phyloP scores from a whole-genome alignment of 805 yeast genomes.

The Metschnikowia borealis region DNA sequence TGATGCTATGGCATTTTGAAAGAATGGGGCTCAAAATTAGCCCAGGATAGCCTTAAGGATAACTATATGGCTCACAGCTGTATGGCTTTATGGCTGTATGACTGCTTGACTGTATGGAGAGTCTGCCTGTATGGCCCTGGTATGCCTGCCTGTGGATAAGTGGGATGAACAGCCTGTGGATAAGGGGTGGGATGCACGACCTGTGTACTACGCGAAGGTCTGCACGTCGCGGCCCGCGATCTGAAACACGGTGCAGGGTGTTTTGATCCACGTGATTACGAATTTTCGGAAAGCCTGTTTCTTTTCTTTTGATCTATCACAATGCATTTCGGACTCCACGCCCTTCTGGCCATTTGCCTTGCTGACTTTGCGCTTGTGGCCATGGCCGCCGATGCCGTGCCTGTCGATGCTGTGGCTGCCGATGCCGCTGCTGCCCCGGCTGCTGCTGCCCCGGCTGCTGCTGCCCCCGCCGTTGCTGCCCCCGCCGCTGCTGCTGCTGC shows the following conservation, averaged over 20 bases:
- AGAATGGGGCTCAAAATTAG: too few relatives aligned
- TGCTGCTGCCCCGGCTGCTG: slow-evolving; percentile 16
- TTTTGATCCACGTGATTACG: neutral
- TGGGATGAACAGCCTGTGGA: neutral
- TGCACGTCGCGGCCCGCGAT: neutral
- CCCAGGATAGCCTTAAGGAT: too few relatives aligned
- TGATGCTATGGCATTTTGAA: too few relatives aligned
- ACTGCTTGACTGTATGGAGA: too few relatives aligned
- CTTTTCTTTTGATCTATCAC: neutral
- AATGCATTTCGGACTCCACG: slow-evolving; percentile 2
- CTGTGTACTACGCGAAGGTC: neutral
- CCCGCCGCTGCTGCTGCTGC: slow-evolving; percentile 19
- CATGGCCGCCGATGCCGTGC: slow-evolving; percentile 16
- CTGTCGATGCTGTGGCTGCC: slow-evolving; percentile 17
- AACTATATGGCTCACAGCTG: too few relatives aligned
- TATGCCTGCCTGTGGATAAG: too few relatives aligned
- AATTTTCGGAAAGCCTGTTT: neutral
- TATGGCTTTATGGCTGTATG: too few relatives aligned
- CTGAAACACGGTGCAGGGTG: neutral
- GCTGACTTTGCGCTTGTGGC: slow-evolving; percentile 13
- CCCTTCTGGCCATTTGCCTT: slow-evolving; percentile 3
- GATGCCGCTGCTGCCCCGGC: slow-evolving; percentile 19
- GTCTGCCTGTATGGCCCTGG: too few relatives aligned
- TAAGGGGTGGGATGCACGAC: neutral
- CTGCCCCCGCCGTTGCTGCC: slow-evolving; percentile 18